Base-by-base conservation (phyloP, 2,329 filamentous ascomycete genomes). In the Xylariaceae sp. region DNA sequence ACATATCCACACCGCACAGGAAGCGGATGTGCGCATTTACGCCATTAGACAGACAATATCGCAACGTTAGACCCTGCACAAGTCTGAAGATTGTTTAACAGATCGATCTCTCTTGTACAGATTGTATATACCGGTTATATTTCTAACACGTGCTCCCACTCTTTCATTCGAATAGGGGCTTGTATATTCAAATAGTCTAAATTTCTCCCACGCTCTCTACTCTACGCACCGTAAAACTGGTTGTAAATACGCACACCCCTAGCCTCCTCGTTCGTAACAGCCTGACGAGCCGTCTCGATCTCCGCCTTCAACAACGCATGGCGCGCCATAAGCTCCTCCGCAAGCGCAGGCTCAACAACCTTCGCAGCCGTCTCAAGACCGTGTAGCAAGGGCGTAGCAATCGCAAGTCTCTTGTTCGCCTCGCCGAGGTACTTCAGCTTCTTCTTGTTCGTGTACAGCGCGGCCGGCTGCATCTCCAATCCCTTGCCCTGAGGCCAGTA, bases 281-380 rank as follows among this genome's bases (percentile, higher is more conserved):
- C 6, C 70, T 63, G 61, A 69, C 72, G 62, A 15, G 61, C 61
- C 53, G 72, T 68, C 49, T 68, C 61, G n/a, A 80, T 59, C 61
- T 80, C 73, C 37, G 67, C 65, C 9, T 69, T 67, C 23, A 82
- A 64, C 3, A 66, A 62, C 41, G 75, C 69, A n/a, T 73, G 71
- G 17, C 80, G 73, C n/a, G 71, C 62, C 60, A 73, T 65, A 52
- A 84, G 67, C 69, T 74, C 64, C 35, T 57, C 65, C 3, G 73
- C 73, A 54, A 78, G 67, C 49, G 67, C 71, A 30, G 72, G 65
- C n/a, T 67, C 60, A 53, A 70, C 68, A 11, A 80, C 70, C 62
- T 78, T 69, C 48, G 74, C 69, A 11, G 81, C 78, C 61, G 77
- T 61, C 47, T 76, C 72, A 55, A 84, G 72, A 17, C 78, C 82